Percentiles rank a stretch among this genome's conserved stretches.
Evolutionary conservation across 2,329 filamentous ascomycete species (phyloP).

Genomic region (Elsinoe arachidis): DNA sequence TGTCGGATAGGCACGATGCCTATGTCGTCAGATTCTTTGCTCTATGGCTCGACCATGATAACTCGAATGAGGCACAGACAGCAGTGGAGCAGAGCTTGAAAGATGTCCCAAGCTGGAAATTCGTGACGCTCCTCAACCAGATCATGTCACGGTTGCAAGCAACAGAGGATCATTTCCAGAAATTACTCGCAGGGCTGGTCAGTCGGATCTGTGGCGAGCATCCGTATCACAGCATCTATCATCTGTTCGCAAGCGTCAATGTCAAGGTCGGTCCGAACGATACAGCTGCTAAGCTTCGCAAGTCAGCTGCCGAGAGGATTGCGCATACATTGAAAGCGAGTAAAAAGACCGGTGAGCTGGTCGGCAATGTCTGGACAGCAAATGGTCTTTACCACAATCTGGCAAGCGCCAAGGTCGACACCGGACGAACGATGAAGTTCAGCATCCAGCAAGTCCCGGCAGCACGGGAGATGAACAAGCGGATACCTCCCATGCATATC

Average conservation of each 20-base stretch:
- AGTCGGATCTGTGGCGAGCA: conserved; percentile 83
- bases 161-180: conserved; percentile 62
- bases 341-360: conserved; percentile 47
- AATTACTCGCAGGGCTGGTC: conserved; percentile 62
- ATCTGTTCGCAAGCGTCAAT: conserved; percentile 77
- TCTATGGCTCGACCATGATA: conserved; percentile 82
- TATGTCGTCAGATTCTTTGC: conserved; percentile 88
- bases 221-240: conserved; percentile 94
- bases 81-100: conserved; percentile 62
- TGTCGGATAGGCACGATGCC: conserved; percentile 81
- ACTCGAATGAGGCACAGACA: conserved; percentile 66
- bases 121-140: conserved; percentile 89
- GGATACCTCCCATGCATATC: conserved; percentile 57
- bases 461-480: conserved; percentile 54
- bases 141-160: conserved; percentile 84
- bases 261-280: conserved; percentile 55
- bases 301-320: conserved; percentile 62
- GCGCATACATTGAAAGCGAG: conserved; percentile 51
- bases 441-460: conserved; percentile 54
- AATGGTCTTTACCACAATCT: conserved; percentile 58
- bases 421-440: conserved; percentile 34
- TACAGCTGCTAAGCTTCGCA: conserved; percentile 62
- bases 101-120: conserved; percentile 80
- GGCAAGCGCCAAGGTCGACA: conserved; percentile 49
- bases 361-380: conserved; percentile 64